A percentile compares a stretch with the other conserved stretches of the same genome.
These are phyloP conservation scores for Neohortaea acidophila DNA, from an alignment of 495 filamentous ascomycete genomes.

Conservation along the genomic window DNA sequence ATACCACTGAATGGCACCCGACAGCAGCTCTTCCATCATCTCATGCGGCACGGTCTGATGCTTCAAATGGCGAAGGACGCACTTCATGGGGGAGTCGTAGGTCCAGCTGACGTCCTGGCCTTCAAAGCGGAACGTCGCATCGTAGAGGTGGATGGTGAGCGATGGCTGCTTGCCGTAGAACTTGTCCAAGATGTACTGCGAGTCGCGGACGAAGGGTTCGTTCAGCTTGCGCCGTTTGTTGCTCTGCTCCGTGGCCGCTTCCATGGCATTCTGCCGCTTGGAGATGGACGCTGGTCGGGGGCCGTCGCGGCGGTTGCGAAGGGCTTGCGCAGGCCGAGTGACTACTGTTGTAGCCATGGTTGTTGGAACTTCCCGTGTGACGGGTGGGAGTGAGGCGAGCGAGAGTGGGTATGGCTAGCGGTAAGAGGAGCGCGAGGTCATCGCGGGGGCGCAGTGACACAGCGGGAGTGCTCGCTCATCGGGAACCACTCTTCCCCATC, in stretches of 20 bases:
- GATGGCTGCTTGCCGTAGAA: conserved; percentile 63
- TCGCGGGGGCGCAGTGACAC: too few species aligned
- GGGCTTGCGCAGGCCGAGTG: not conserved
- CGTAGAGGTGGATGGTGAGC: conserved; percentile 70
- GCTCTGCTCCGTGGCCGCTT: too few species aligned
- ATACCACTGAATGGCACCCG: conserved; percentile 64
- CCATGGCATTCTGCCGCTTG: not conserved
- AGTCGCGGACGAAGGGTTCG: conserved; percentile 30
- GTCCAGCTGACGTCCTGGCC: conserved; percentile 81
- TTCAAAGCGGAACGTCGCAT: conserved; percentile 80
- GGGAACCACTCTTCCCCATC: too few species aligned
- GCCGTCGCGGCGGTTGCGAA: not conserved
- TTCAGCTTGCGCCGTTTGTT: conserved; percentile 10
- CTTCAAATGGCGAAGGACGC: conserved; percentile 64
- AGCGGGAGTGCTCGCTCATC: too few species aligned
- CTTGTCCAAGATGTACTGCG: conserved; percentile 67
- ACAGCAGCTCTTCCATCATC: conserved; percentile 53
- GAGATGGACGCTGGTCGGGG: not conserved
- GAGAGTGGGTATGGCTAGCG: too few species aligned
- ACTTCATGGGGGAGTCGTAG: conserved; percentile 80
- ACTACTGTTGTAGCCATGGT: conserved; percentile 1
- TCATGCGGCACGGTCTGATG: conserved; percentile 55
- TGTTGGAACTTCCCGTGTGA: too few species aligned
- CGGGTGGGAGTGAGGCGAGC: too few species aligned
- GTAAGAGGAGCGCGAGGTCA: too few species aligned